These are phyloP conservation scores for Candida andamanensis DNA, from an alignment of 805 yeast genomes.

Conservation along the genomic window DNA sequence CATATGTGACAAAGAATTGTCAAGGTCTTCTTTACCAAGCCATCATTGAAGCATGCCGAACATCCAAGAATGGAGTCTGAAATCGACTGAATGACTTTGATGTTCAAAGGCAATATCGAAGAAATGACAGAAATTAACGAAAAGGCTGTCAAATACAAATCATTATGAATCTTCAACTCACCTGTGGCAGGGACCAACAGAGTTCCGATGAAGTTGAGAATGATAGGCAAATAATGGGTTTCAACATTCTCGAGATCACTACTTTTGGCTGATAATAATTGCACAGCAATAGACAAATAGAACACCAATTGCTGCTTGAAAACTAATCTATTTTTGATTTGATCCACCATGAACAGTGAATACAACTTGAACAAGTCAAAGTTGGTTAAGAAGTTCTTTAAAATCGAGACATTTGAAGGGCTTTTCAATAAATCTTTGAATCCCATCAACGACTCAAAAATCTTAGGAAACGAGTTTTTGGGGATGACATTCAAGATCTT, in stretches of 20 bases:
- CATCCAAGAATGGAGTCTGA: constrained; percentile 26
- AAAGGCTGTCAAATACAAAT: constrained; percentile 78
- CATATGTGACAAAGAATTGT: constrained; percentile 40
- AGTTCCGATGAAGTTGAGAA: constrained; percentile 55
- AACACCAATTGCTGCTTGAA: constrained; percentile 73
- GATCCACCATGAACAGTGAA: constrained; percentile 47
- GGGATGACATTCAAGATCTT: constrained; percentile 71
- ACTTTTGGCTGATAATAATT: constrained; percentile 61
- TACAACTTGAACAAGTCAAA: constrained; percentile 62
- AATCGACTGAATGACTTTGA: constrained; percentile 24
- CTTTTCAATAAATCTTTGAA: constrained; percentile 58
- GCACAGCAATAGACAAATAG: constrained; percentile 67
- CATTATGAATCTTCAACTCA: constrained; percentile 25
- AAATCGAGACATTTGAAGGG: constrained; percentile 66
- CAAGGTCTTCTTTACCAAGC: constrained; percentile 26
- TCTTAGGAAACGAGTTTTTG: constrained; percentile 58
- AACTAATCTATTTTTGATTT: constrained; percentile 49
- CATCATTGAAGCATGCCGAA: constrained; percentile 16
- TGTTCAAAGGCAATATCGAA: constrained; percentile 58
- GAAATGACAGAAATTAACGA: constrained; percentile 75
- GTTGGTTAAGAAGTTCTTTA: constrained; percentile 68
- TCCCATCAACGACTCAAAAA: constrained; percentile 66
- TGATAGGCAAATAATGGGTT: constrained; percentile 45
- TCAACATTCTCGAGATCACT: constrained; percentile 40
- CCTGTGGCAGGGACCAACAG: constrained; percentile 32